Evolutionary conservation across 2,329 filamentous ascomycete genomes (phyloP).

Genomic region (Sarocladium kiliense): DNA sequence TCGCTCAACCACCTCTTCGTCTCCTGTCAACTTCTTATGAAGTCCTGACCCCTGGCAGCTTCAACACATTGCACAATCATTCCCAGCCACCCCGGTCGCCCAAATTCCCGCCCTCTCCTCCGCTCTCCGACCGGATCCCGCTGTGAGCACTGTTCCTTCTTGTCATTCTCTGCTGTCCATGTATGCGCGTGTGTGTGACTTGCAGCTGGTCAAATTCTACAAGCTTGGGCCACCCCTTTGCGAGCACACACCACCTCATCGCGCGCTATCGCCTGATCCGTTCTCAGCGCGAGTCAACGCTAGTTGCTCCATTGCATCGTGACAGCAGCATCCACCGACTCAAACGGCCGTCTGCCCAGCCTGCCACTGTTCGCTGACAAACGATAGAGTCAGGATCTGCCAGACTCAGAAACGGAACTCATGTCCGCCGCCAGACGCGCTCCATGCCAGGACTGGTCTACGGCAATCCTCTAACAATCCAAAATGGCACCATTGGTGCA

Average conservation of each 20-base stretch:
- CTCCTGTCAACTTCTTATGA: no score
- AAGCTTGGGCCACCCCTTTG: not conserved
- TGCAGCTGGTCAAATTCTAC: not conserved
- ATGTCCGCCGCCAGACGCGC: constrained; percentile 2
- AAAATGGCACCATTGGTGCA: not conserved
- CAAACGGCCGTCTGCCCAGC: not conserved
- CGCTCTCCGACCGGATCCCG: not conserved
- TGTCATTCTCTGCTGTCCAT: not conserved
- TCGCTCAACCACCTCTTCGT: no score
- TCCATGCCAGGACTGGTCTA: constrained; percentile 7
- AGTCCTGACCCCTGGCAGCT: no score
- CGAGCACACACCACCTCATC: not conserved
- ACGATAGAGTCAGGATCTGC: constrained; percentile 7
- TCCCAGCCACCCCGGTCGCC: not conserved
- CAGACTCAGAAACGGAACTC: constrained; percentile 6
- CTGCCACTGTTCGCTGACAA: constrained; percentile 1
- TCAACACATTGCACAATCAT: not conserved
- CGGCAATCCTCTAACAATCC: not conserved
- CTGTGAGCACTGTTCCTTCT: not conserved
- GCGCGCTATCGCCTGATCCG: constrained; percentile 3
- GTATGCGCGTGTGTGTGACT: not conserved
- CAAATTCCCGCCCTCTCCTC: not conserved
- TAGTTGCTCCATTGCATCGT: not conserved
- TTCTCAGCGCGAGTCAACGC: constrained; percentile 2
- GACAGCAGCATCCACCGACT: constrained; percentile 7